phyloP scores from a whole-genome alignment of 164 flowering plant species.

The Chimonanthus salicifolius region DNA sequence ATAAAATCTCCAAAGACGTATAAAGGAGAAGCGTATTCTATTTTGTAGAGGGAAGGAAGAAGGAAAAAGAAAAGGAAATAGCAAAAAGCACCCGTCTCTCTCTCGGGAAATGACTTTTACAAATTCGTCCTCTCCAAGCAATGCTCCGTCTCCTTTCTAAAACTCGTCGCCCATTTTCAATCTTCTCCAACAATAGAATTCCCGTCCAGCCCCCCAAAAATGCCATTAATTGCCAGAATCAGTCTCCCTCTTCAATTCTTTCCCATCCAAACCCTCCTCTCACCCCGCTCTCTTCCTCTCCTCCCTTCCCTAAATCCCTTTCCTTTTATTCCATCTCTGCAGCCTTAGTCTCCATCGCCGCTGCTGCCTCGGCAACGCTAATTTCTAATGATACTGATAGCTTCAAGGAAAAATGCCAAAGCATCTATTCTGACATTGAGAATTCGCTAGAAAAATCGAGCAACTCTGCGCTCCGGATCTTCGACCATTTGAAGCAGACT shows the following conservation, averaged over 20 bases:
- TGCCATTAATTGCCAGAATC: slow-evolving; percentile 11
- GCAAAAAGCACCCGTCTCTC: neutral
- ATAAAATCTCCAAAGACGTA: neutral
- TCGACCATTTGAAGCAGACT: slow-evolving; percentile 55
- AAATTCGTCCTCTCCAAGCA: neutral
- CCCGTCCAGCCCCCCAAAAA: slow-evolving; percentile 6
- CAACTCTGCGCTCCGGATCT: slow-evolving; percentile 37
- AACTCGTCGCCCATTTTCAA: neutral
- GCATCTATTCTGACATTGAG: slow-evolving; percentile 31
- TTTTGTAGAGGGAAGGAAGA: neutral
- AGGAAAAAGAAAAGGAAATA: neutral
- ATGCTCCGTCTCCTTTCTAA: neutral
- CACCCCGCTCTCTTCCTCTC: slow-evolving; percentile 11
- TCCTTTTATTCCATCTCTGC: slow-evolving; percentile 37
- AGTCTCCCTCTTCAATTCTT: slow-evolving; percentile 22
- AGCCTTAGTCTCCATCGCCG: slow-evolving; percentile 31
- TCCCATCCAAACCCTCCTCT: slow-evolving; percentile 17
- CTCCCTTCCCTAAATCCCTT: slow-evolving; percentile 21
- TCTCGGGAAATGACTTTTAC: neutral
- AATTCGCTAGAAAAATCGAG: slow-evolving; percentile 32
- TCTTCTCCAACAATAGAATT: slow-evolving; percentile 10
- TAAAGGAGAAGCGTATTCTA: neutral
- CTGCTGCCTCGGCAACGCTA: slow-evolving; percentile 22
- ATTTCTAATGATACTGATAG: slow-evolving; percentile 4
- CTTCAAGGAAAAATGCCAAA: slow-evolving; percentile 3